Conservation (phyloP, 192 early-diverging fungal species). For the Umbelopsis sp. region DNA sequence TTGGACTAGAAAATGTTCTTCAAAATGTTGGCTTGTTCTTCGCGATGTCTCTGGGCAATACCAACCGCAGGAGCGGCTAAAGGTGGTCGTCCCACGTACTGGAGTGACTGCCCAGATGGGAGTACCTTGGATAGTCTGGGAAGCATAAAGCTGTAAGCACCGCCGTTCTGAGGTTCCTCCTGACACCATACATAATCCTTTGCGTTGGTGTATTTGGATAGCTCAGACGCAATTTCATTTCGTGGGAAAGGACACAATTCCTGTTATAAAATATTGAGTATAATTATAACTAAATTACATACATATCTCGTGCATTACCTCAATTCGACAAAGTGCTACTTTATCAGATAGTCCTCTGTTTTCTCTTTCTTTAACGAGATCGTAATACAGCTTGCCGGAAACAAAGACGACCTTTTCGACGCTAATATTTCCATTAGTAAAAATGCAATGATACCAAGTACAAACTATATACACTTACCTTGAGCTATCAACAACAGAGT, state of each 20-base stretch:
- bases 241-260: constrained; percentile 92
- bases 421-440: background rate
- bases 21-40: constrained; percentile 65
- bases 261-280: constrained; percentile 21
- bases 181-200: constrained; percentile 72
- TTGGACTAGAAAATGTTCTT: constrained; percentile 44
- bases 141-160: constrained; percentile 85
- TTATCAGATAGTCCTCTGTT: constrained; percentile 52
- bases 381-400: constrained; percentile 93
- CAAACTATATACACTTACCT: constrained; percentile 28
- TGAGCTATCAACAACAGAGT: constrained; percentile 43
- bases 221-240: constrained; percentile 61
- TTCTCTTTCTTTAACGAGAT: constrained; percentile 81
- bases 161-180: constrained; percentile 96
- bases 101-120: constrained; percentile 36
- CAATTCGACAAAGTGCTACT: constrained; percentile 85
- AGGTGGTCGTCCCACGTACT: constrained; percentile 75
- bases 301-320: constrained; percentile 39
- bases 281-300: background rate
- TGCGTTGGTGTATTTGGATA: constrained; percentile 66
- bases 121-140: constrained; percentile 67
- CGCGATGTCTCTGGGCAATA: constrained; percentile 67
- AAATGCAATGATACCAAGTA: background rate
- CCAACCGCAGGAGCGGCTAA: constrained; percentile 84
- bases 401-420: constrained; percentile 83